phyloP scores from a whole-genome alignment of 2,329 filamentous ascomycete genomes.

The Aspergillus oerlinghausenensis region DNA sequence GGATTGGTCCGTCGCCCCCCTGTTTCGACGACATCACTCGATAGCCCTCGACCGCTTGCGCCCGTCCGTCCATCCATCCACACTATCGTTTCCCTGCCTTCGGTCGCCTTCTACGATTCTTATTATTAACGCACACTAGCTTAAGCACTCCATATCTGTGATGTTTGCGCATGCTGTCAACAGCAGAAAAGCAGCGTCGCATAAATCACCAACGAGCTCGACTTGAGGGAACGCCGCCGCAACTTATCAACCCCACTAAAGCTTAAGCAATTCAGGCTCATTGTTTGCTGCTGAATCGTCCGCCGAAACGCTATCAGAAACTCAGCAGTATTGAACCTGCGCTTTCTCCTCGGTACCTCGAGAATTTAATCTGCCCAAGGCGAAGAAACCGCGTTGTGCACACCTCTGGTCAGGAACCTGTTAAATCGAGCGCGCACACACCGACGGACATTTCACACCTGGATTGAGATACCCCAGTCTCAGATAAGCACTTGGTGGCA shows the following conservation, averaged over 20 bases:
- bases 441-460: not conserved
- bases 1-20: not conserved
- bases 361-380: not conserved
- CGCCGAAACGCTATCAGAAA: conserved; percentile 4
- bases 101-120: not conserved
- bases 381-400: not conserved
- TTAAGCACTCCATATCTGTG: not conserved
- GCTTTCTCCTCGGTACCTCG: not conserved
- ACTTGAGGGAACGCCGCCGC: conserved; percentile 1
- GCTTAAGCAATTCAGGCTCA: not conserved
- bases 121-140: not conserved
- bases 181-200: conserved; percentile 2
- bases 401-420: not conserved
- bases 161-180: not conserved
- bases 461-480: not conserved
- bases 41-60: not conserved
- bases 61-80: not conserved
- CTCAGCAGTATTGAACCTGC: not conserved
- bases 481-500: not conserved
- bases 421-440: not conserved
- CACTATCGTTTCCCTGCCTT: not conserved
- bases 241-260: not conserved
- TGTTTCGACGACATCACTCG: not conserved
- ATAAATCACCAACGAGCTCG: conserved; percentile 8
- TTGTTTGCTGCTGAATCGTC: conserved; percentile 1